These are phyloP conservation scores for Dioscorea dumetorum DNA, from an alignment of 106 monocot genomes.

Conservation along the genomic window DNA sequence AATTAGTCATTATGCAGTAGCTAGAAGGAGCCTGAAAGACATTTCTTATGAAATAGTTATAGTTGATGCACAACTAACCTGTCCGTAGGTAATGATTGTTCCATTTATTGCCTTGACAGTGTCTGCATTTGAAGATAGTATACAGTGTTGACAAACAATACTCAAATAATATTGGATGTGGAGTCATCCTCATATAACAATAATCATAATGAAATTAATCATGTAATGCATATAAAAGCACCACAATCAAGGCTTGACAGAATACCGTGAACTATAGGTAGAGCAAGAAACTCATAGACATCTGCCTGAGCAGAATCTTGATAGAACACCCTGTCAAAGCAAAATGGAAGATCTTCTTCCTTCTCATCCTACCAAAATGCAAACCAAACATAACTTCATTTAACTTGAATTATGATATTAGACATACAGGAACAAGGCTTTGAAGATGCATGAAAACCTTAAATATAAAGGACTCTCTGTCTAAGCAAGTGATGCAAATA, in stretches of 20 bases:
- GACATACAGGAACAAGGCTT: background rate
- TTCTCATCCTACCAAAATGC: constrained; percentile 51
- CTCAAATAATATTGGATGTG: too few species aligned
- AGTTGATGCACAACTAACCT: constrained; percentile 22
- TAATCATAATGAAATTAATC: too few species aligned
- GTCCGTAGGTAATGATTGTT: constrained; percentile 78
- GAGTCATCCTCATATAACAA: too few species aligned
- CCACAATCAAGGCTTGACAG: too few species aligned
- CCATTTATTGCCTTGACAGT: constrained; percentile 60
- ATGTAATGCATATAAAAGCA: too few species aligned
- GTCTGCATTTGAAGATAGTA: constrained; percentile 25
- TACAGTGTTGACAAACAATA: background rate
- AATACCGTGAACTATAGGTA: constrained; percentile 64
- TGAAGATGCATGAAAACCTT: constrained; percentile 22
- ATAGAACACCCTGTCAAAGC: constrained; percentile 85
- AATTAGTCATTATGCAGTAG: too few species aligned
- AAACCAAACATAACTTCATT: background rate
- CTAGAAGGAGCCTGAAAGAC: too few species aligned
- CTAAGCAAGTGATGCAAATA: constrained; percentile 24
- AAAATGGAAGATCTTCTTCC: constrained; percentile 57
- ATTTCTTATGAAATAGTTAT: too few species aligned
- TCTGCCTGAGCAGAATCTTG: constrained; percentile 49
- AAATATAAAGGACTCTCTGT: constrained; percentile 48
- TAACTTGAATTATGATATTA: background rate
- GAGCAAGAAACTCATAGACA: constrained; percentile 66